Evolutionary conservation across 148 eudicot species (phyloP).

Genomic region (Fagopyrum tataricum): DNA sequence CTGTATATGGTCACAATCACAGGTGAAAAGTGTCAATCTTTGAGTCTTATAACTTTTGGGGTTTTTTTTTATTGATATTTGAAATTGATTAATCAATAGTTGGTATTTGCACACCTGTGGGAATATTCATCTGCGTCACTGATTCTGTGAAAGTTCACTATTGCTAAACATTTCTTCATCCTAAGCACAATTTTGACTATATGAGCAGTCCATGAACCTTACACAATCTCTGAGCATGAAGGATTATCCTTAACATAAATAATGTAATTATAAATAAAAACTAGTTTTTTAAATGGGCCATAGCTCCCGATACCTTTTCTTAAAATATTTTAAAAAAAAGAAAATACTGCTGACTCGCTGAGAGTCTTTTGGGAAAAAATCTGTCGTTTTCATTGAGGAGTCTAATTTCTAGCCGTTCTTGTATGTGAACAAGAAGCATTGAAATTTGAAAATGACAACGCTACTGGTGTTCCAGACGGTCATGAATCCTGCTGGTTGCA

Average conservation of each 20-base stretch:
- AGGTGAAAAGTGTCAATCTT: not conserved
- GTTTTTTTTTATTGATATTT: not conserved
- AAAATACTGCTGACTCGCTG: too few relatives aligned
- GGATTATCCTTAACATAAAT: too few relatives aligned
- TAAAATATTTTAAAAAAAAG: too few relatives aligned
- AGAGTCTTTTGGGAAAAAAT: too few relatives aligned
- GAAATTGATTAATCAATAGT: not conserved
- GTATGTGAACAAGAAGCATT: not conserved
- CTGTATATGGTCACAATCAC: slow-evolving; percentile 4
- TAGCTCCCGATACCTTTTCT: too few relatives aligned
- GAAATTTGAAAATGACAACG: not conserved
- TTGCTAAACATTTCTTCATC: too few relatives aligned
- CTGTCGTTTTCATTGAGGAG: too few relatives aligned
- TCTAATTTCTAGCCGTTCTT: not conserved
- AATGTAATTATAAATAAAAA: too few relatives aligned
- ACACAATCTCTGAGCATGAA: too few relatives aligned
- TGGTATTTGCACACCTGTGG: not conserved
- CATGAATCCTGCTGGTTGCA: not conserved
- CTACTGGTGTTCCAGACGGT: not conserved
- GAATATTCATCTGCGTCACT: not conserved
- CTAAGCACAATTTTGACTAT: too few relatives aligned
- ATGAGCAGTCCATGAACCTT: too few relatives aligned
- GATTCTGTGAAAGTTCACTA: not conserved
- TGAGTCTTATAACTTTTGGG: not conserved
- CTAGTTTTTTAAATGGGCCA: too few relatives aligned